Base-by-base conservation (phyloP, 345 rosid genomes). In the Populus nigra region DNA sequence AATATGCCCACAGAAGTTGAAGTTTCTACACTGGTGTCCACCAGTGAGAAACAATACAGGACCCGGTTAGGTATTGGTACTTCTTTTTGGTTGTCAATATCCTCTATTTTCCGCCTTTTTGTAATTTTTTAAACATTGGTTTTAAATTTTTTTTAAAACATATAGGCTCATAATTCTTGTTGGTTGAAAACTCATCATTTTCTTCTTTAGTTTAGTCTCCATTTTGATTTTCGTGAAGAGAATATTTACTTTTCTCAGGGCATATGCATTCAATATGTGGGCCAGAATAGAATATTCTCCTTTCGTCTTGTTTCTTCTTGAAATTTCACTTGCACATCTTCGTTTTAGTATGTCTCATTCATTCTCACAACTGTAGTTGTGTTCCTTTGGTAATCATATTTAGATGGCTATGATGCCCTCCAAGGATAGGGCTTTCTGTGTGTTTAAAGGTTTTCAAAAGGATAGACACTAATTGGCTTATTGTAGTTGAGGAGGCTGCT, bases 21-120 rank as follows among this genome's bases (percentile, higher is more conserved):
- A 82, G 81, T 88, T 39, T 81, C 85, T 73, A 62, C 77, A 70
- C 73, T 93, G 80, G 79, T 89, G 77, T 83, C 85, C 53, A 69
- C 70, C 12, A 84, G 93, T 63, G 90, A 86, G 83, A 83, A 90
- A 84, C 79, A 86, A 63, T 84, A 83, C 74, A 87, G 69, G 78
- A 78, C 78, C 49, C 87, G 78, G 47, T 78, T 94, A 85, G 97
- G 98, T 93, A 91, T 79, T 75, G 62, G 71, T 81, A 49, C 29
- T 77, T 62, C 41, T 47, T 16, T 31, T 38, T 23, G 17, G 63
- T 80, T 47, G 11, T 23, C 61, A 9, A 27, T 41, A 20, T 29
- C 22, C 20, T 45, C 38, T 35, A 45, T 5, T 73, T 63, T n/a
- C 29, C 12, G 15, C 15, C 25, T 15, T 59, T 27, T 47, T 41